phyloP scores from a whole-genome alignment of 2,329 filamentous ascomycete species.

The Corniculantispora saksenae region DNA sequence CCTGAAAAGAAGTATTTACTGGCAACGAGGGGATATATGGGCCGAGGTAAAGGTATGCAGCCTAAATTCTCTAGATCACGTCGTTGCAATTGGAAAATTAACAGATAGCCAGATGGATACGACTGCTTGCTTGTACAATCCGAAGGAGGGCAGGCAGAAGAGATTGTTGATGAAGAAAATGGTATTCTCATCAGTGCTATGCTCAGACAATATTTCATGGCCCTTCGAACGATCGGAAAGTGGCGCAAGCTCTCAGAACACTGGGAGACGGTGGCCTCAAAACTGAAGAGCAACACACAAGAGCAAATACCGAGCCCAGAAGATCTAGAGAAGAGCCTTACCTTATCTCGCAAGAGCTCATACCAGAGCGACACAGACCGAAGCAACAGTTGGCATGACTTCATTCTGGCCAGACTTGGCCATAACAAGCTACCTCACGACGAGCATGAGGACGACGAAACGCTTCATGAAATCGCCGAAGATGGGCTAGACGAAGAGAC shows the following conservation, averaged over 20 bases:
- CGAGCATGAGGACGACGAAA: conserved; percentile 45
- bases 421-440: conserved; percentile 35
- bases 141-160: conserved; percentile 74
- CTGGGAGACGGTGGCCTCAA: conserved; percentile 66
- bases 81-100: background rate
- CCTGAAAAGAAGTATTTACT: conserved; percentile 67
- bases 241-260: conserved; percentile 75
- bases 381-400: conserved; percentile 37
- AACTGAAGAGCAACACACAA: conserved; percentile 55
- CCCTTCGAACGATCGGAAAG: conserved; percentile 74
- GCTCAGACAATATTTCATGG: conserved; percentile 89
- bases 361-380: conserved; percentile 22
- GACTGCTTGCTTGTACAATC: conserved; percentile 71
- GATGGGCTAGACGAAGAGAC: conserved; percentile 21
- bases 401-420: conserved; percentile 38
- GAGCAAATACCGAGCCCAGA: conserved; percentile 29
- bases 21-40: conserved; percentile 87
- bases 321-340: conserved; percentile 29
- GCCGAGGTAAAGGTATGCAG: conserved; percentile 65
- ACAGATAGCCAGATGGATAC: conserved; percentile 64
- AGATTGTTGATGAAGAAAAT: conserved; percentile 82
- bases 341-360: conserved; percentile 13
- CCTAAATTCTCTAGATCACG: background rate
- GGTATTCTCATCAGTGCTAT: conserved; percentile 85
- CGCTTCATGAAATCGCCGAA: conserved; percentile 35